A percentile compares a stretch with the other conserved stretches of the same genome.
These are phyloP conservation scores for Hymenoscyphus fructigenus DNA, from an alignment of 2,329 filamentous ascomycete species.

Conservation along the genomic window DNA sequence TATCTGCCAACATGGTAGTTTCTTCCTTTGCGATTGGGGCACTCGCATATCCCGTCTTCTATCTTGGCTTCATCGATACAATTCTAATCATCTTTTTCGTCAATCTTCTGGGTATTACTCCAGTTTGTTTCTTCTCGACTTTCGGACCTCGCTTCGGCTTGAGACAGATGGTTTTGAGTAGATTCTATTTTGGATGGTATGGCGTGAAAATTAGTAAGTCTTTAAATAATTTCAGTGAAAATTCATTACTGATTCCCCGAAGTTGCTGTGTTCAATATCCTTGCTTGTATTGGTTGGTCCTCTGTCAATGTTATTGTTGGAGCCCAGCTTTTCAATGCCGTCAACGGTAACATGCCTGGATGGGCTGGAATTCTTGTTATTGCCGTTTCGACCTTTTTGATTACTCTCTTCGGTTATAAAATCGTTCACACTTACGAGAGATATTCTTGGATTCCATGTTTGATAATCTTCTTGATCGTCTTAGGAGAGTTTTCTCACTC, in stretches of 20 bases:
- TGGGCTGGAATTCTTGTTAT: conserved; percentile 76
- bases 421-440: conserved; percentile 76
- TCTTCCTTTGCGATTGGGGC: conserved; percentile 75
- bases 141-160: conserved; percentile 74
- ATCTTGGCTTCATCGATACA: conserved; percentile 70
- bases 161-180: conserved; percentile 76
- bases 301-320: conserved; percentile 78
- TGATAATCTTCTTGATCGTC: conserved; percentile 71
- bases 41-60: conserved; percentile 65
- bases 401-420: conserved; percentile 75
- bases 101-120: conserved; percentile 69
- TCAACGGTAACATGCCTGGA: conserved; percentile 68
- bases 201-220: conserved; percentile 64
- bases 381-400: conserved; percentile 62
- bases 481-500: conserved; percentile 67
- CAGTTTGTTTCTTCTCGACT: conserved; percentile 74
- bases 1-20: conserved; percentile 76
- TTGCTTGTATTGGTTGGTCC: conserved; percentile 74
- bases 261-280: conserved; percentile 69
- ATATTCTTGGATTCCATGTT: conserved; percentile 71
- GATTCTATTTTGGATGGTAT: conserved; percentile 74
- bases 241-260: conserved; percentile 19
- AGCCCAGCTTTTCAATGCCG: conserved; percentile 72
- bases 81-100: conserved; percentile 72
- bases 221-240: neutral